Percentiles rank a stretch among this genome's conserved stretches.
Conservation (phyloP, 176 grass and related monocot species). For the Microstegium vimineum region DNA sequence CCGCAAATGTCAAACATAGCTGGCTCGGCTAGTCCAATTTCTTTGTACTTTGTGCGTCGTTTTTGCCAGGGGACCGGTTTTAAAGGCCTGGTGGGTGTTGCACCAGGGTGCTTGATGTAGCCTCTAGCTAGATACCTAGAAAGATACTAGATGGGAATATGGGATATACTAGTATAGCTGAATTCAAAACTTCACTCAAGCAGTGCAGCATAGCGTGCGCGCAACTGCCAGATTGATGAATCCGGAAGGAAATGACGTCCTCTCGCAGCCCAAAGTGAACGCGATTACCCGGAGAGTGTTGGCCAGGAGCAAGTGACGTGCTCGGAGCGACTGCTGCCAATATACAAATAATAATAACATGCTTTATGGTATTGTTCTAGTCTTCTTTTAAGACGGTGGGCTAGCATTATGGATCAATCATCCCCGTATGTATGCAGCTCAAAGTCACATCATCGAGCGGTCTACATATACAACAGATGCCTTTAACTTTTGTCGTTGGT, state of each 20-base stretch:
- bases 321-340: no score
- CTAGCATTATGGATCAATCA: not conserved
- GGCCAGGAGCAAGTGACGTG: no score
- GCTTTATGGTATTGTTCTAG: no score
- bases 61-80: not conserved
- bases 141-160: no score
- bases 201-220: not conserved
- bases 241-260: not conserved
- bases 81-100: not conserved
- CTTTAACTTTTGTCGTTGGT: not conserved
- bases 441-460: not conserved
- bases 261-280: no score
- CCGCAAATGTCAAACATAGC: not conserved
- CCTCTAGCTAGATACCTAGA: no score
- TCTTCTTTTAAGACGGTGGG: not conserved
- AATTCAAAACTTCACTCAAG: not conserved
- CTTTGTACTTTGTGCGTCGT: not conserved
- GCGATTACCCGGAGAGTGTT: no score
- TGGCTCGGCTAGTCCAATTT: not conserved
- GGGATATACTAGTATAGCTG: no score
- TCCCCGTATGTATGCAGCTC: not conserved
- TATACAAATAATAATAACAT: no score
- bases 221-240: not conserved
- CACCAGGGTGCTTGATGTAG: not conserved
- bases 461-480: not conserved